Conservation (phyloP, 495 filamentous ascomycete species). For the Diplogelasinospora grovesii region DNA sequence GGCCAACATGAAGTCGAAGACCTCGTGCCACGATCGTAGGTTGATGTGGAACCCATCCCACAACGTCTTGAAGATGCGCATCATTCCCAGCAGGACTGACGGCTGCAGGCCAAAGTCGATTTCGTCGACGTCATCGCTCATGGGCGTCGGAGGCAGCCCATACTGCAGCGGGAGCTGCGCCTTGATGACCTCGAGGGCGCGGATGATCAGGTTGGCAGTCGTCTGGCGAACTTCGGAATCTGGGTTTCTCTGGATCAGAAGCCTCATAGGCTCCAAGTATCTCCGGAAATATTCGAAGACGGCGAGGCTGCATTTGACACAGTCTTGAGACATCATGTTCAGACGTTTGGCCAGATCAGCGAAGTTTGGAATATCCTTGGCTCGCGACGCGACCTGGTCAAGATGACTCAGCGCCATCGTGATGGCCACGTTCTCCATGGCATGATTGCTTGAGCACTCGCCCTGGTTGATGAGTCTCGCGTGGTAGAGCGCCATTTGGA, state of each 20-base stretch:
- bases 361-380: slow-evolving; percentile 63
- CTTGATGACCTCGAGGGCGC: slow-evolving; percentile 47
- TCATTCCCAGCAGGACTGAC: slow-evolving; percentile 26
- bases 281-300: slow-evolving; percentile 58
- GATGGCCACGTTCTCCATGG: slow-evolving; percentile 54
- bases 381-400: slow-evolving; percentile 69
- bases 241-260: slow-evolving; percentile 60
- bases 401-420: slow-evolving; percentile 66
- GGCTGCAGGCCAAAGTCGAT: slow-evolving; percentile 26
- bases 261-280: slow-evolving; percentile 51
- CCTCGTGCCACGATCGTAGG: slow-evolving; percentile 70
- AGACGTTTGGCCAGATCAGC: slow-evolving; percentile 50
- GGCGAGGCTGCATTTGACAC: slow-evolving; percentile 48
- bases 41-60: slow-evolving; percentile 48
- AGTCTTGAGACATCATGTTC: slow-evolving; percentile 45
- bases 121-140: slow-evolving; percentile 20
- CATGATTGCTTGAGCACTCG: slow-evolving; percentile 44
- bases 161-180: slow-evolving; percentile 35
- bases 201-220: slow-evolving; percentile 48
- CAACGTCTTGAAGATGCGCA: slow-evolving; percentile 46
- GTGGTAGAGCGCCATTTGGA: slow-evolving; percentile 50
- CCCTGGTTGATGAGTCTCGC: slow-evolving; percentile 35
- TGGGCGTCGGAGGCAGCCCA: slow-evolving; percentile 15
- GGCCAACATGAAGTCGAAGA: slow-evolving; percentile 59
- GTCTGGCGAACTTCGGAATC: slow-evolving; percentile 54